Conservation (phyloP, 208 protist genomes). For the Trypanosoma lewisi region DNA sequence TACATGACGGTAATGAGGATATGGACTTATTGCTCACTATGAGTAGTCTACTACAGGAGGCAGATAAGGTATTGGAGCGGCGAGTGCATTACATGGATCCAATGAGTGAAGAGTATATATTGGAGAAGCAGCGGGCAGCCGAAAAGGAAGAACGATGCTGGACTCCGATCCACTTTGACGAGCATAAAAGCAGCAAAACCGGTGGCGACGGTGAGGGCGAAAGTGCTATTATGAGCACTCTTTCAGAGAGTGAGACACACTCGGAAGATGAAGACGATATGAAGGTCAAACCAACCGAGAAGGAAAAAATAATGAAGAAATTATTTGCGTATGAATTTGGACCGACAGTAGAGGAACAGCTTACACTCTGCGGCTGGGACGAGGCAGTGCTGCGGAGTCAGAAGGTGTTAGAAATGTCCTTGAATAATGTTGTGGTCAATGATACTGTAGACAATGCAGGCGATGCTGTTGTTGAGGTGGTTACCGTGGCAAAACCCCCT, state of each 20-base stretch:
- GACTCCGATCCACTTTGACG: conserved; percentile 13
- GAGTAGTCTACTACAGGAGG: conserved; percentile 26
- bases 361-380: conserved; percentile 35
- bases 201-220: conserved; percentile 14
- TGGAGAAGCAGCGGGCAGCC: conserved; percentile 6
- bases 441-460: neutral
- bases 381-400: conserved; percentile 19
- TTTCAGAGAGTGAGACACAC: neutral
- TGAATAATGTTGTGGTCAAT: neutral
- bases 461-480: neutral
- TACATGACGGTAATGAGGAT: conserved; percentile 3
- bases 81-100: conserved; percentile 23
- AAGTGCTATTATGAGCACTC: neutral
- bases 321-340: conserved; percentile 72
- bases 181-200: conserved; percentile 2
- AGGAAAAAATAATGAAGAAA: conserved; percentile 1
- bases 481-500: no score
- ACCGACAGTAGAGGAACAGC: conserved; percentile 29
- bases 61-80: conserved; percentile 28
- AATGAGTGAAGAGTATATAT: conserved; percentile 8
- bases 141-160: conserved; percentile 21
- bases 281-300: conserved; percentile 2
- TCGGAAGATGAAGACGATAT: conserved; percentile 2
- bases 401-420: neutral
- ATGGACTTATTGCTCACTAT: conserved; percentile 18